These are phyloP conservation scores for Backusella morwellensis DNA, from an alignment of 192 early-diverging fungal species.

Conservation along the genomic window DNA sequence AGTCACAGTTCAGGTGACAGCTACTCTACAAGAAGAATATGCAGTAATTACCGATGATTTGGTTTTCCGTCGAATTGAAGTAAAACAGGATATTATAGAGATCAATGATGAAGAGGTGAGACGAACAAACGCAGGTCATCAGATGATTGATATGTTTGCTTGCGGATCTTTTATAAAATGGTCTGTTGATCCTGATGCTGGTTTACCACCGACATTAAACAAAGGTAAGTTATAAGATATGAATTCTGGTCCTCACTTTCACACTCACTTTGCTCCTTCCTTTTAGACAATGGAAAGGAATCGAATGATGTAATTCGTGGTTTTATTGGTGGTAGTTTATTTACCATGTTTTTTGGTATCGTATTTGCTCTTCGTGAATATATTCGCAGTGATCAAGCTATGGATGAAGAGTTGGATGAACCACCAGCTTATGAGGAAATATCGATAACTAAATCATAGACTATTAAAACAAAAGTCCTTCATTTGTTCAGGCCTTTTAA, in stretches of 20 bases:
- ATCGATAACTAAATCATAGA: not conserved
- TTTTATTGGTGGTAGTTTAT: slow-evolving; percentile 21
- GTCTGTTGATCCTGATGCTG: slow-evolving; percentile 36
- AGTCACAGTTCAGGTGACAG: slow-evolving; percentile 52
- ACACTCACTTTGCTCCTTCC: not conserved
- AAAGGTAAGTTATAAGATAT: not conserved
- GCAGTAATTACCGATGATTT: slow-evolving; percentile 30
- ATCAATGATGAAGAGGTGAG: slow-evolving; percentile 49
- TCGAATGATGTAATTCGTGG: slow-evolving; percentile 21
- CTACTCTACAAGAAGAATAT: slow-evolving; percentile 32
- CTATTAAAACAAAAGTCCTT: not conserved
- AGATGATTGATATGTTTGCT: slow-evolving; percentile 54
- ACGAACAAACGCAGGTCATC: slow-evolving; percentile 49
- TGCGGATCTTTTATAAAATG: slow-evolving; percentile 40
- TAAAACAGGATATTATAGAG: slow-evolving; percentile 49
- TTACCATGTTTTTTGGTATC: slow-evolving; percentile 25
- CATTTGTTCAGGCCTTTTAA: too few relatives aligned
- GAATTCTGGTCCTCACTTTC: not conserved
- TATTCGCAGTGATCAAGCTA: not conserved
- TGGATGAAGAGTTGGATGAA: not conserved
- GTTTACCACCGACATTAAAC: slow-evolving; percentile 11
- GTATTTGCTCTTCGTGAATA: slow-evolving; percentile 21
- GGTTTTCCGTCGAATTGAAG: slow-evolving; percentile 47
- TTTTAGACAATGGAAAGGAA: slow-evolving; percentile 5
- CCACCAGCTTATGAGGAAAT: not conserved